phyloP scores from a whole-genome alignment of 108 stramenopile species.

The Skeletonema tropicum region DNA sequence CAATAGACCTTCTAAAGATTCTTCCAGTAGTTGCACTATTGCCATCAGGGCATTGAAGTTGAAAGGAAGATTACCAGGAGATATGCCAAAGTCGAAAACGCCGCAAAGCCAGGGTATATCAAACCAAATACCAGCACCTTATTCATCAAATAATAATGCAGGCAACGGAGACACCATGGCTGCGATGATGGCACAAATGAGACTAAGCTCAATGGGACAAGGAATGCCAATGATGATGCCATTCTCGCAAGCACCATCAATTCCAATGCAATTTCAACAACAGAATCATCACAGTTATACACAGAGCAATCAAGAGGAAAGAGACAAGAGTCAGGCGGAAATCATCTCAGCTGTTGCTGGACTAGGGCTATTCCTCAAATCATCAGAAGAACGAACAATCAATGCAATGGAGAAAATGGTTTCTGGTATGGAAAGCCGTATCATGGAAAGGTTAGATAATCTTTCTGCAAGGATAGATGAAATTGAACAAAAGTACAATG shows the following conservation, averaged over 20 bases:
- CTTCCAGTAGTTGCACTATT: neutral
- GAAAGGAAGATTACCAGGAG: conserved; percentile 32
- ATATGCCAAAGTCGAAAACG: neutral
- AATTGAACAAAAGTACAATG: conserved; percentile 23
- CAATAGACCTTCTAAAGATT: neutral
- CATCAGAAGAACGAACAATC: conserved; percentile 36
- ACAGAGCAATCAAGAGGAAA: conserved; percentile 12
- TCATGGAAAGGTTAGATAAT: conserved; percentile 19
- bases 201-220: conserved; percentile 4
- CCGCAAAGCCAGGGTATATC: conserved; percentile 6
- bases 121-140: neutral
- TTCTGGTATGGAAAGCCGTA: conserved; percentile 30
- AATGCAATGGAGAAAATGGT: conserved; percentile 26
- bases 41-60: conserved; percentile 35
- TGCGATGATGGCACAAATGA: conserved; percentile 36
- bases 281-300: neutral
- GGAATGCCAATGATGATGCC: conserved; percentile 9
- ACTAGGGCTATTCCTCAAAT: conserved; percentile 44
- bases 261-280: conserved; percentile 2
- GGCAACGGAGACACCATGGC: conserved; percentile 9
- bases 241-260: neutral
- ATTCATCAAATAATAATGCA: conserved; percentile 1
- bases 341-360: conserved; percentile 41
- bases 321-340: conserved; percentile 36
- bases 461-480: conserved; percentile 25